These are phyloP conservation scores for Camellia sinensis DNA, from an alignment of 148 eudicot species.

Conservation along the genomic window DNA sequence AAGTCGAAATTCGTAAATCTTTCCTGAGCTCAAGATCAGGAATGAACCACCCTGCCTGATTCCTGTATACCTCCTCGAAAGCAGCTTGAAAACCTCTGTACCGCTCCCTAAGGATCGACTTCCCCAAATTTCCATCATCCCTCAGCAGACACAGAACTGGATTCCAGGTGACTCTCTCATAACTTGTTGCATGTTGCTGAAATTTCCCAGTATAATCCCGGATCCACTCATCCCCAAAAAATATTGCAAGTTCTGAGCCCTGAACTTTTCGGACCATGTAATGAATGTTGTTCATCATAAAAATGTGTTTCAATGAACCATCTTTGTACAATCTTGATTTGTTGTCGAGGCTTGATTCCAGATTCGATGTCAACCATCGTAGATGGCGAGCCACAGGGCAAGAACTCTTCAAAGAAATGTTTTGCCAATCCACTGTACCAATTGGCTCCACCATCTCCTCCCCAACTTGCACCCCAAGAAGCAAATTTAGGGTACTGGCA, in stretches of 20 bases:
- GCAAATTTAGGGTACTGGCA: conserved; percentile 45
- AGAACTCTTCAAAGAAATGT: background rate
- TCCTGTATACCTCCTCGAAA: conserved; percentile 61
- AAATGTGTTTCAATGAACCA: conserved; percentile 49
- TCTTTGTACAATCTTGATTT: conserved; percentile 62
- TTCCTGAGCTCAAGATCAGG: conserved; percentile 55
- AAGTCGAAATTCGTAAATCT: conserved; percentile 54
- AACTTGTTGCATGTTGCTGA: conserved; percentile 60
- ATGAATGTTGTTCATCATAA: conserved; percentile 73
- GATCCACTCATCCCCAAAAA: conserved; percentile 69
- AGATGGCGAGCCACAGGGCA: conserved; percentile 41
- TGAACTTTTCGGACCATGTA: conserved; percentile 64
- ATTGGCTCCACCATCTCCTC: background rate
- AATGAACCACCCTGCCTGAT: conserved; percentile 61
- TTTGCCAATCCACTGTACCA: conserved; percentile 6
- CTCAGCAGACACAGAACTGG: conserved; percentile 39
- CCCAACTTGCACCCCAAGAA: conserved; percentile 34
- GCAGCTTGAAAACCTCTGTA: conserved; percentile 47
- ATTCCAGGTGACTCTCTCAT: conserved; percentile 66
- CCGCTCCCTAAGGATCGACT: conserved; percentile 43
- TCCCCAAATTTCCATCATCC: conserved; percentile 48
- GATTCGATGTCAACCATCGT: conserved; percentile 31
- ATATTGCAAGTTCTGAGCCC: conserved; percentile 32
- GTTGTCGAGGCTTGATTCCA: conserved; percentile 54
- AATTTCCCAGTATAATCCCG: conserved; percentile 34